Base-by-base conservation (phyloP, 495 filamentous ascomycete species). In the Penicillium paradoxum region DNA sequence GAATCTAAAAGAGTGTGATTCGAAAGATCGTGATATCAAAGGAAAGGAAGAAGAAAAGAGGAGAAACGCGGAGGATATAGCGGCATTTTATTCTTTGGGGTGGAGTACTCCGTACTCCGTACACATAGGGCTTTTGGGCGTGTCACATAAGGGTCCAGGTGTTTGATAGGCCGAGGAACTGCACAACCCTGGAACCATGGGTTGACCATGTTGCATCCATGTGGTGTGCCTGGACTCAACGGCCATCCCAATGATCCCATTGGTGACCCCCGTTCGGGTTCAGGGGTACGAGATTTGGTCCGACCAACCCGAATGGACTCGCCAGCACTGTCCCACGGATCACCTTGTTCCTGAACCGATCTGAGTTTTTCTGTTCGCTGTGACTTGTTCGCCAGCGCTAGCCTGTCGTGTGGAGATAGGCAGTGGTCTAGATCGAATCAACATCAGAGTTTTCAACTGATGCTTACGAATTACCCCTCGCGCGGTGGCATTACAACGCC, bases 1-100 rank as follows among this genome's bases (percentile, higher is more conserved):
- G 36, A 33, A 51, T 51, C 39, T 14, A 42, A 51, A 51, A 17
- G 49, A 51, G 49, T 51, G 49, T 42, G 39, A 44, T 44, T 44
- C 41, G 25, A 49, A 38, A 25, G 46, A 49, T 39, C n/a, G 46
- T 51, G 49, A 27, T 51, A 27, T 9, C 25, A 22, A 46, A 46
- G 17, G 25, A 34, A 22, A 41, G 39, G 13, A 24, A 43, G 14
- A 39, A 27, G 21, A 19, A 30, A 27, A 18, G 33, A 43, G 22
- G 33, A 25, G 22, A n/a, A 27, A 38, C 18, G 7, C 11, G 47
- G 34, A 25, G 49, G 49, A 18, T 21, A 27, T 24, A 34, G 49
- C 29, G 48, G 18, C 48, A 32, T 51, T 51, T 51, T 51, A 51
- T 49, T 49, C 33, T 24, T 15, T 11, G 34, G 13, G 4, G 33